Conservation (phyloP, 2,329 filamentous ascomycete species). For the Ascochyta pisi region DNA sequence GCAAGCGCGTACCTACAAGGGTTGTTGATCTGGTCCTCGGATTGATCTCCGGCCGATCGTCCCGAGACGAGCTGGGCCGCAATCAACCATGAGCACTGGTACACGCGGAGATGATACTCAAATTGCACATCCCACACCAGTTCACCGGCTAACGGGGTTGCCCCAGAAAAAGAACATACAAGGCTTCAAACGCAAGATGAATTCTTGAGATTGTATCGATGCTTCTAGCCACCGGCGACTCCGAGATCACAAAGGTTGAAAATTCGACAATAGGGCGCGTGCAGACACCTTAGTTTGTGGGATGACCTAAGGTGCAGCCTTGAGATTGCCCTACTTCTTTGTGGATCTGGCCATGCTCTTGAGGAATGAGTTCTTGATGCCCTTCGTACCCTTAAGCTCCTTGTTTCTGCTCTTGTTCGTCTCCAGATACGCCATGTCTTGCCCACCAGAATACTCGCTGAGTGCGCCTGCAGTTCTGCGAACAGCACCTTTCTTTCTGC, state of each 20-base stretch:
- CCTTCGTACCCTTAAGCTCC: conserved; percentile 50
- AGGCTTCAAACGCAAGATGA: too few species aligned
- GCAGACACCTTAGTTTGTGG: too few species aligned
- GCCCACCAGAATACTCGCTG: conserved; percentile 84
- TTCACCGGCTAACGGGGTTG: too few species aligned
- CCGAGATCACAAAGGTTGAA: neutral
- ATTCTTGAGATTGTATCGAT: too few species aligned
- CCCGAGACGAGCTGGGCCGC: neutral
- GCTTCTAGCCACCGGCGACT: too few species aligned
- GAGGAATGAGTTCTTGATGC: conserved; percentile 53
- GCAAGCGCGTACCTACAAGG: neutral
- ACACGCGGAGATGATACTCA: neutral
- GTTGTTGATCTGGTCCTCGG: neutral
- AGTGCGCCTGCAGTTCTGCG: conserved; percentile 84
- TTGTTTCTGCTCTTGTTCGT: conserved; percentile 57
- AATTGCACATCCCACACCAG: neutral
- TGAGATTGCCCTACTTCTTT: conserved; percentile 4
- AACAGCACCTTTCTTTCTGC: conserved; percentile 64
- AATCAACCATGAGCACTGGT: neutral
- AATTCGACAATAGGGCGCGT: too few species aligned
- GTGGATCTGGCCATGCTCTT: conserved; percentile 48
- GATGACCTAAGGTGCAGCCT: neutral
- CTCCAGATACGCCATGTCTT: conserved; percentile 87
- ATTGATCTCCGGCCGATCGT: neutral
- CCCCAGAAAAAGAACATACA: neutral